A percentile compares a stretch with the other conserved stretches of the same genome.
phyloP scores from a whole-genome alignment of 768 basidiomycete species.

The Lactarius hatsudake region DNA sequence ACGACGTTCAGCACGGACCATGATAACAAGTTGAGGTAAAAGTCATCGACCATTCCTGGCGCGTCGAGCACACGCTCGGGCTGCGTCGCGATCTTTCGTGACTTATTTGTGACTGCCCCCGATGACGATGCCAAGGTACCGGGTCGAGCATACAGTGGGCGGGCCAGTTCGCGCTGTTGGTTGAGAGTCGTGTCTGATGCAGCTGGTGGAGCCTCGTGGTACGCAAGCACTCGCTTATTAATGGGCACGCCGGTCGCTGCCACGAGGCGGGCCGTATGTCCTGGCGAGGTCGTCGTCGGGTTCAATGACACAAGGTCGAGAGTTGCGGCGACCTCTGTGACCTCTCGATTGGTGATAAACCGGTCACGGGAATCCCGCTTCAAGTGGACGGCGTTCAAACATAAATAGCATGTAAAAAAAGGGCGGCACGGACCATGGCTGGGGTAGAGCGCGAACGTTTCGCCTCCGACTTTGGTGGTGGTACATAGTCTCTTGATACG shows the following conservation, averaged over 20 bases:
- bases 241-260: slow-evolving; percentile 73
- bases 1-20: slow-evolving; percentile 88
- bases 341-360: slow-evolving; percentile 64
- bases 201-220: slow-evolving; percentile 82
- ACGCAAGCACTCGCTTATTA: slow-evolving; percentile 81
- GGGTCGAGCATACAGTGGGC: slow-evolving; percentile 70
- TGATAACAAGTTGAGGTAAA: slow-evolving; percentile 90
- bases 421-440: slow-evolving; percentile 38
- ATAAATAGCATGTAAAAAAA: neutral
- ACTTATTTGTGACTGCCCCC: slow-evolving; percentile 61
- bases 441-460: slow-evolving; percentile 77
- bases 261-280: slow-evolving; percentile 74
- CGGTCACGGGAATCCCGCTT: slow-evolving; percentile 59
- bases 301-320: slow-evolving; percentile 63
- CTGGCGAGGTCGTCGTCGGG: slow-evolving; percentile 59
- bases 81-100: slow-evolving; percentile 78
- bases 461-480: slow-evolving; percentile 54
- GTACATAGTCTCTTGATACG: slow-evolving; percentile 72
- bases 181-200: slow-evolving; percentile 73
- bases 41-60: slow-evolving; percentile 90
- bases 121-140: slow-evolving; percentile 63
- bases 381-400: slow-evolving; percentile 19
- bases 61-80: slow-evolving; percentile 96
- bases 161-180: slow-evolving; percentile 73
- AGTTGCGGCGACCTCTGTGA: slow-evolving; percentile 56